Percentiles rank a stretch among this genome's conserved stretches.
phyloP scores from a whole-genome alignment of 2,329 filamentous ascomycete species.

The Neodidymelliopsis sp. region DNA sequence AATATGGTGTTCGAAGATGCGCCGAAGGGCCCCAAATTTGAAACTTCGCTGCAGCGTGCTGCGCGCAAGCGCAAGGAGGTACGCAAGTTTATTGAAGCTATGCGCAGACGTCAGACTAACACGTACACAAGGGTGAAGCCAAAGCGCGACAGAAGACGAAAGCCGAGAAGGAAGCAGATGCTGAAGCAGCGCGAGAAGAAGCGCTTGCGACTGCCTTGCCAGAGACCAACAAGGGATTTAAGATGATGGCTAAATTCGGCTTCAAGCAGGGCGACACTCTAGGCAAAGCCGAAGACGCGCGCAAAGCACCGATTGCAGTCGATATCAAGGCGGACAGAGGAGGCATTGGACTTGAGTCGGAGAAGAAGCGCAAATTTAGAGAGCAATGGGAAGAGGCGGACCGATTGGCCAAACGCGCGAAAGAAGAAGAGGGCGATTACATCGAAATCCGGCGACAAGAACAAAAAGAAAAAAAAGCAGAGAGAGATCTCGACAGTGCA shows the following conservation, averaged over 20 bases:
- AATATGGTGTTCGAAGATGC: constrained; percentile 84
- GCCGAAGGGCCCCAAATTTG: constrained; percentile 58
- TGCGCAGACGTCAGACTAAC: constrained; percentile 22
- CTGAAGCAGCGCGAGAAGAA: constrained; percentile 73
- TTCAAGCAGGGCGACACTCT: constrained; percentile 79
- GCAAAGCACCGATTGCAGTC: constrained; percentile 77
- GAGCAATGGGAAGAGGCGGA: constrained; percentile 47
- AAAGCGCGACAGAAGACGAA: constrained; percentile 70
- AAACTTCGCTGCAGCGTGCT: constrained; percentile 69
- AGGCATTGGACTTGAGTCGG: constrained; percentile 83
- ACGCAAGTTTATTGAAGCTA: constrained; percentile 20
- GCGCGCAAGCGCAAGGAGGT: constrained; percentile 62
- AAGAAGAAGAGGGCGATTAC: constrained; percentile 54
- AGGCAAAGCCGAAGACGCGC: constrained; percentile 65
- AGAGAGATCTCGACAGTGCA: constrained; percentile 76
- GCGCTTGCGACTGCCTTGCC: constrained; percentile 78
- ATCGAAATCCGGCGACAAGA: constrained; percentile 44
- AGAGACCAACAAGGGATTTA: constrained; percentile 80
- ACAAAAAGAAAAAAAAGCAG: constrained; percentile 54
- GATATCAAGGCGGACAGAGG: constrained; percentile 79
- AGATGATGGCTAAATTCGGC: constrained; percentile 97
- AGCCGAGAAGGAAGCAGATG: constrained; percentile 79
- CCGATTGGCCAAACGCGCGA: constrained; percentile 50
- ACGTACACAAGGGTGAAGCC: constrained; percentile 34
- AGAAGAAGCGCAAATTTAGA: constrained; percentile 76